Percentiles rank a stretch among this genome's conserved stretches.
Conservation (phyloP, 352 stramenopile genomes). For the Globisporangium recalcitrans region DNA sequence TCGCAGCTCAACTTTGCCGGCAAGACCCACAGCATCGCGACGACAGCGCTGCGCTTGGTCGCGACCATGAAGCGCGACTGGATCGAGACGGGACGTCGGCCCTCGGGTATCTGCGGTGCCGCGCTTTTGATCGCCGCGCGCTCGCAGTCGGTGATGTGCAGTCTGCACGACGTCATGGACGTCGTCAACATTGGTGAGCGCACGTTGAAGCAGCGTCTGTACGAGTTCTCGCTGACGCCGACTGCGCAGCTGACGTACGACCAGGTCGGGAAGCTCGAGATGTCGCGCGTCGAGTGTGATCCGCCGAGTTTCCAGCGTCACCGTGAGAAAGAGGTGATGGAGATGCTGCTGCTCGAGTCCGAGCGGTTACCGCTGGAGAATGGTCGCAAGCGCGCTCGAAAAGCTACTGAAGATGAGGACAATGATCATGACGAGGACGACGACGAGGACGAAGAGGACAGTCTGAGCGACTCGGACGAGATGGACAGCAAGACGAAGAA, state of each 20-base stretch:
- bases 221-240: constrained; percentile 96
- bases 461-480: constrained; percentile 26
- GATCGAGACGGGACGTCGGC: constrained; percentile 96
- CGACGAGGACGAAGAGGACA: constrained; percentile 28
- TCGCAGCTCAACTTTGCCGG: constrained; percentile 97
- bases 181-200: constrained; percentile 96
- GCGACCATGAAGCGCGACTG: constrained; percentile 98
- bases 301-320: constrained; percentile 86
- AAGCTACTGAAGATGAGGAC: constrained; percentile 13
- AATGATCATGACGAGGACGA: constrained; percentile 17
- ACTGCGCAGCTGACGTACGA: constrained; percentile 94
- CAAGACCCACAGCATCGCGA: constrained; percentile 90
- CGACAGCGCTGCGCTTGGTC: constrained; percentile 94
- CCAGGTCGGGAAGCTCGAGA: constrained; percentile 90
- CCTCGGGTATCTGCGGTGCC: constrained; percentile 96
- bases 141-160: constrained; percentile 93
- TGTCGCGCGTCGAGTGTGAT: constrained; percentile 84
- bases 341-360: constrained; percentile 87
- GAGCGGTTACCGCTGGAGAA: constrained; percentile 56
- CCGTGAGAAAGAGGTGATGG: constrained; percentile 84
- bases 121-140: constrained; percentile 94
- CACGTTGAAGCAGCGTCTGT: constrained; percentile 94
- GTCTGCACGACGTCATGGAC: constrained; percentile 78
- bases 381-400: constrained; percentile 26
- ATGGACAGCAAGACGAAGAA: constrained; percentile 35